These are phyloP conservation scores for Rhododendron ovatum DNA, from an alignment of 148 eudicot species.

Conservation along the genomic window DNA sequence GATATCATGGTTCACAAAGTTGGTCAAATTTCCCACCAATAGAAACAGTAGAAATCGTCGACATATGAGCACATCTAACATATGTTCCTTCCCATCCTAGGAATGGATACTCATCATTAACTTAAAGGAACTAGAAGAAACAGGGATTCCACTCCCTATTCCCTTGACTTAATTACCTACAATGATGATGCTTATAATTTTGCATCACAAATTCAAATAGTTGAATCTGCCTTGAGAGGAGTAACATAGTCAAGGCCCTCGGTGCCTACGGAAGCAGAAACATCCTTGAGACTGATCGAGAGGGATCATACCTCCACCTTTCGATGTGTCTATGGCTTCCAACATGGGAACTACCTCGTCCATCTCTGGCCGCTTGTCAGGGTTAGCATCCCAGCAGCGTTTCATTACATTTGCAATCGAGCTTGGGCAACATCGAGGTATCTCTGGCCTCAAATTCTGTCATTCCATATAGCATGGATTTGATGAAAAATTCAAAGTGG, in stretches of 20 bases:
- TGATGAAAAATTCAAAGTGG: not conserved
- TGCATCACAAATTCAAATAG: not conserved
- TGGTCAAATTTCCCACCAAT: not conserved
- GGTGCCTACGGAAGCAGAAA: constrained; percentile 47
- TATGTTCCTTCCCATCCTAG: not conserved
- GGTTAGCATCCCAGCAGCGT: constrained; percentile 86
- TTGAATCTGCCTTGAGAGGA: not conserved
- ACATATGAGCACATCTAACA: not conserved
- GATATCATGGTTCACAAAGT: not conserved
- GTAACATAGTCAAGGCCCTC: constrained; percentile 54
- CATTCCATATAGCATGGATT: not conserved
- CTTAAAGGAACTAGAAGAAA: not conserved
- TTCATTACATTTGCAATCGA: constrained; percentile 78
- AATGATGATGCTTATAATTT: not conserved
- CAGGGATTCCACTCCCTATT: not conserved
- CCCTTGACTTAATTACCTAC: not conserved
- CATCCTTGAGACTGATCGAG: constrained; percentile 65
- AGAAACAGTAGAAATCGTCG: not conserved
- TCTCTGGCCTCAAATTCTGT: constrained; percentile 91
- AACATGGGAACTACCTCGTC: constrained; percentile 69
- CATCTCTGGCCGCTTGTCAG: constrained; percentile 91
- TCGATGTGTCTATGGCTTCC: constrained; percentile 84
- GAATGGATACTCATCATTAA: not conserved
- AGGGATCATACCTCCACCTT: constrained; percentile 93
- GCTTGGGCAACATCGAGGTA: constrained; percentile 88